Evolutionary conservation across 768 basidiomycete genomes (phyloP).

Genomic region (Lactarius trivialis): DNA sequence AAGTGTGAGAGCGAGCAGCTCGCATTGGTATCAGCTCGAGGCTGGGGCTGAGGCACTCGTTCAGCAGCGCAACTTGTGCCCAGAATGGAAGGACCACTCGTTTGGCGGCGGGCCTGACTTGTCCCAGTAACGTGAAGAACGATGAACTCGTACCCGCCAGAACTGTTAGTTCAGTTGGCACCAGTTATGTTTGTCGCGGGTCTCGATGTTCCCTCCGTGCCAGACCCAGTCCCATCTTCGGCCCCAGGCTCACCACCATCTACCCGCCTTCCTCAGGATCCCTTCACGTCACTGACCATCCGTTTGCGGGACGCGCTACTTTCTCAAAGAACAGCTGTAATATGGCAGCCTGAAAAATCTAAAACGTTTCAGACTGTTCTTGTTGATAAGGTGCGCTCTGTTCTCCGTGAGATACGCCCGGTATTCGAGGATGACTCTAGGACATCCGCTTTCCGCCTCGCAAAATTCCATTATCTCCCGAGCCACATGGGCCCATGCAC

Average conservation of each 20-base stretch:
- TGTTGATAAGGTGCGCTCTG: slow-evolving; percentile 59
- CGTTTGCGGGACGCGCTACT: slow-evolving; percentile 67
- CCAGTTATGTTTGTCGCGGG: slow-evolving; percentile 97
- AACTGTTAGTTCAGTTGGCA: slow-evolving; percentile 80
- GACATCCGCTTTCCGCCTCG: slow-evolving; percentile 81
- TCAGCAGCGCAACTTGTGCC: too few relatives aligned
- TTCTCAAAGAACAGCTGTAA: slow-evolving; percentile 51
- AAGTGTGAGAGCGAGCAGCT: not conserved
- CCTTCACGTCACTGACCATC: slow-evolving; percentile 51
- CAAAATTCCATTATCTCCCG: slow-evolving; percentile 56
- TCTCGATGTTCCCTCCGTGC: slow-evolving; percentile 38
- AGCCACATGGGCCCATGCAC: slow-evolving; percentile 51
- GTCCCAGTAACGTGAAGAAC: not conserved
- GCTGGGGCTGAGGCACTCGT: not conserved
- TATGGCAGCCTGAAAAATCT: slow-evolving; percentile 68
- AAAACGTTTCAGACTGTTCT: slow-evolving; percentile 77
- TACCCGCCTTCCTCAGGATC: slow-evolving; percentile 40
- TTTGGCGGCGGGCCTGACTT: not conserved
- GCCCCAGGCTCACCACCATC: slow-evolving; percentile 25
- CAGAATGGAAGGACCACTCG: not conserved
- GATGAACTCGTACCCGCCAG: slow-evolving; percentile 92
- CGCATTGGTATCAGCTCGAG: not conserved
- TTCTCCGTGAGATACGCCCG: not conserved
- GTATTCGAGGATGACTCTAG: slow-evolving; percentile 28
- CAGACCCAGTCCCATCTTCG: slow-evolving; percentile 22